Conservation (phyloP, 495 filamentous ascomycete species). For the Penicillium herquei region DNA sequence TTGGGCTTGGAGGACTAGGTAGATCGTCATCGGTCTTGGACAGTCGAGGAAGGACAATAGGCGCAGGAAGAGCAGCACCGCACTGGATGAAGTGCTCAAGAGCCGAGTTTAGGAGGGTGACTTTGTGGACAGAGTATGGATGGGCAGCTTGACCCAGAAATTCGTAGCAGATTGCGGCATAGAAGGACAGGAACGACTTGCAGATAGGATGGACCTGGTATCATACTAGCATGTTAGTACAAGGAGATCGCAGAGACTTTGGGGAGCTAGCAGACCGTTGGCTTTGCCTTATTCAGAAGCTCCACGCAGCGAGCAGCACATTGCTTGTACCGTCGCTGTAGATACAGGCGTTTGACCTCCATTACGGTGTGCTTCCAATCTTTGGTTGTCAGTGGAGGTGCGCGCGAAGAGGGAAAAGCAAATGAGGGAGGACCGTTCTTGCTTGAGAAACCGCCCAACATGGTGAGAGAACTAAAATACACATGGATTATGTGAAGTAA, state of each 20-base stretch:
- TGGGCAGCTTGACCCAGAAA: slow-evolving; percentile 40
- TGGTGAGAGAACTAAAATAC: slow-evolving; percentile 3
- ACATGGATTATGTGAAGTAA: background rate
- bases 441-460: slow-evolving; percentile 21
- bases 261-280: background rate
- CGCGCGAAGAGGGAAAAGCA: slow-evolving; percentile 13
- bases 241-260: slow-evolving; percentile 26
- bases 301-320: slow-evolving; percentile 37
- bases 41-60: slow-evolving; percentile 10
- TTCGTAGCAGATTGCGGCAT: slow-evolving; percentile 46
- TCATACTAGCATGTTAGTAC: slow-evolving; percentile 1
- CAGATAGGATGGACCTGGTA: slow-evolving; percentile 39
- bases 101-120: slow-evolving; percentile 33
- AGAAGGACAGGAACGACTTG: slow-evolving; percentile 43
- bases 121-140: slow-evolving; percentile 40
- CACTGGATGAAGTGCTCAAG: slow-evolving; percentile 30
- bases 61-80: slow-evolving; percentile 18
- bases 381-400: slow-evolving; percentile 11
- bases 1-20: background rate
- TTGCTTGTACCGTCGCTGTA: slow-evolving; percentile 44
- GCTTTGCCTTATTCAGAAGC: slow-evolving; percentile 24
- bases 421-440: slow-evolving; percentile 15
- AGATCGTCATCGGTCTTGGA: background rate
- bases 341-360: slow-evolving; percentile 37
- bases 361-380: slow-evolving; percentile 37